Evolutionary conservation across 2,329 filamentous ascomycete species (phyloP), one percentile per base, ranked within the genome.

Genomic region (Dactylellina leptospora): DNA sequence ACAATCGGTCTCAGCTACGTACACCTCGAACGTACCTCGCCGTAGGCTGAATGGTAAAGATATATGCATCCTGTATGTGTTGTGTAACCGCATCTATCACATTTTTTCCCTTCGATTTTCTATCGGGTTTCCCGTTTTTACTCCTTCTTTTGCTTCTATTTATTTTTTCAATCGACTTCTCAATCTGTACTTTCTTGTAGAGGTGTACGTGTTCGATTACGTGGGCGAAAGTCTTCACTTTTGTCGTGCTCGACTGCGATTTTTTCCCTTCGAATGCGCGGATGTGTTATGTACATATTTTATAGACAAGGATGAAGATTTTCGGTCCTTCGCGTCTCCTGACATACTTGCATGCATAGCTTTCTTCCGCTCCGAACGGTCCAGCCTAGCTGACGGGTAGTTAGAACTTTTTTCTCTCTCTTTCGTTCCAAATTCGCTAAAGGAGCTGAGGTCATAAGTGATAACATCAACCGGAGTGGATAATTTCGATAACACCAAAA

Each of bases 21-120:
- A 53, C 28, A 16, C 16, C 38, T 36, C n/a, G 8, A 48, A 30
- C 50, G 22, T 30, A 50, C 33, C 22, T 47, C 54, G 56, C 25
- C 53, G 62, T 58, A 51, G 53, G 53, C 62, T 68, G 62, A 68
- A 68, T 51, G 62, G 61, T 10, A 45, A 36, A 42, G 18, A 50
- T 54, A 66, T 44, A 58, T 66, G 62, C 62, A 68, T 45, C 45
- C 38, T 59, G 51, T 51, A 51, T 72, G 68, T 64, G 68, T 64
- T 72, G 68, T 72, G 68, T 72, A 72, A 72, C 66, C 51, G 23
- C 54, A 47, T 64, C 53, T 45, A 47, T 72, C 53, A 64, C 59
- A 59, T 59, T 59, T 54, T 55, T 22, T 30, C 20, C 20, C 48
- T 16, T 10, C 16, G 10, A 38, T 38, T 9, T n/a, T n/a, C n/a